Evolutionary conservation across 345 rosid genomes (phyloP).

Genomic region (sweet orange (Citrus sinensis)): DNA sequence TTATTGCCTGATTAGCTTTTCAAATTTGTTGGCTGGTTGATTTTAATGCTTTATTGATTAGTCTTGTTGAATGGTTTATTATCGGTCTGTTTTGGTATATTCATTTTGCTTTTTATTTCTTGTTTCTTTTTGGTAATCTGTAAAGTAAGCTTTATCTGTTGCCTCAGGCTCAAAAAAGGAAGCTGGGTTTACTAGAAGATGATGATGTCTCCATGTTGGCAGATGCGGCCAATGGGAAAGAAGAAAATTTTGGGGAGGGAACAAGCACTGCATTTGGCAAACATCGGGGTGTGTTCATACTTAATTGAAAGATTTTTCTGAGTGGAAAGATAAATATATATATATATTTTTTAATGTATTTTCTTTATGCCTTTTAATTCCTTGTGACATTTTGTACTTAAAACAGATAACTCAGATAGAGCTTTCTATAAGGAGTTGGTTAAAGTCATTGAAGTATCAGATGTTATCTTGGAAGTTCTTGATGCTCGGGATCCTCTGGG

Average conservation of each 20-base stretch:
- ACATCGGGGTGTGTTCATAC: conserved; percentile 45
- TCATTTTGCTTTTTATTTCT: background rate
- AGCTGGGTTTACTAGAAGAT: conserved; percentile 63
- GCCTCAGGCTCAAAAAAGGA: conserved; percentile 68
- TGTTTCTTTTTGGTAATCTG: background rate
- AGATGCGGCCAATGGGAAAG: conserved; percentile 17
- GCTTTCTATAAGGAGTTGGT: conserved; percentile 95
- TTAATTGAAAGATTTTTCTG: background rate
- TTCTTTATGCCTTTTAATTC: background rate
- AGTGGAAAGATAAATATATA: background rate
- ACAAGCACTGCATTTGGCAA: conserved; percentile 33
- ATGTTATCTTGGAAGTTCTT: conserved; percentile 93
- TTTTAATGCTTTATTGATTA: background rate
- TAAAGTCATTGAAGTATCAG: conserved; percentile 85
- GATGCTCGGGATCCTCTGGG: conserved; percentile 96
- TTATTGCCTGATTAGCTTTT: background rate
- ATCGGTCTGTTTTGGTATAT: background rate
- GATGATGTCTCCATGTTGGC: conserved; percentile 34
- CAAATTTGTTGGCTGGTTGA: background rate
- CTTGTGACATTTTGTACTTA: conserved; percentile 9
- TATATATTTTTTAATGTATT: background rate
- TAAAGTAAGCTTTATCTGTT: background rate
- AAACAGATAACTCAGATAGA: conserved; percentile 77
- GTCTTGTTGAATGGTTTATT: background rate
- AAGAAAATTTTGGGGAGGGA: conserved; percentile 24